Base-by-base conservation (phyloP, 108 stramenopile genomes). In the Pseudonitzschia multiseries region DNA sequence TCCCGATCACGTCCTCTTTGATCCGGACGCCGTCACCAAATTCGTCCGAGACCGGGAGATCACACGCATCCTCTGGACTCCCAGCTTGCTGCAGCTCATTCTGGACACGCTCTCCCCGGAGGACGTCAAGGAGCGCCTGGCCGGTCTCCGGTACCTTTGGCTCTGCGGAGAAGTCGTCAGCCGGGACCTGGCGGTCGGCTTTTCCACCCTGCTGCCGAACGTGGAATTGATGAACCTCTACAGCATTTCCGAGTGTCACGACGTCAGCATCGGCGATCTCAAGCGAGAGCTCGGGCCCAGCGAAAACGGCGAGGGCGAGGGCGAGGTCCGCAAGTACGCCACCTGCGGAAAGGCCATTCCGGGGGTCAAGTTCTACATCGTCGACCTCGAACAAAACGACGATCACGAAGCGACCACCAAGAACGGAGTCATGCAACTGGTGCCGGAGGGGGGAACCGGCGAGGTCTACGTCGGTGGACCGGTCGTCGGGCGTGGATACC, bases 41-140 rank as follows among this genome's bases (percentile, higher is more conserved):
- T 82, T 81, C 33, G 42, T 89, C 15, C 73, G 86, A 51, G 44
- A 75, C 46, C 69, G 81, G 44, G 65, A 54, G 8, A 82, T 89
- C 60, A 91, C 92, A 8, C 84, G 88, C 44, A 86, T 93, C 69
- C 71, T 93, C 40, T 87, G 90, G 73, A 93, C 92, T 14, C 92
- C 92, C 31, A 73, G 70, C 41, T 68, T 93, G 70, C 76, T 93
- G 63, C 85, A 90, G 64, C 69, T 82, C 40, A 74, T 89, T 57
- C 64, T 91, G 36, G 85, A 86, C 64, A 76, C 85, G 5, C 64
- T 84, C 31, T 51, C 71, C 4, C 26, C 68, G 14, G 79, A 74
- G 33, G 74, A 81, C 33, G 74, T 87, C 33, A 60, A 65, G 22
- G 71, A 78, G 9, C 69, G 81, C 44, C 44, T 91, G 26, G 57